These are phyloP conservation scores for Schizochytrium sp. DNA, from an alignment of 108 stramenopile genomes.

Conservation along the genomic window DNA sequence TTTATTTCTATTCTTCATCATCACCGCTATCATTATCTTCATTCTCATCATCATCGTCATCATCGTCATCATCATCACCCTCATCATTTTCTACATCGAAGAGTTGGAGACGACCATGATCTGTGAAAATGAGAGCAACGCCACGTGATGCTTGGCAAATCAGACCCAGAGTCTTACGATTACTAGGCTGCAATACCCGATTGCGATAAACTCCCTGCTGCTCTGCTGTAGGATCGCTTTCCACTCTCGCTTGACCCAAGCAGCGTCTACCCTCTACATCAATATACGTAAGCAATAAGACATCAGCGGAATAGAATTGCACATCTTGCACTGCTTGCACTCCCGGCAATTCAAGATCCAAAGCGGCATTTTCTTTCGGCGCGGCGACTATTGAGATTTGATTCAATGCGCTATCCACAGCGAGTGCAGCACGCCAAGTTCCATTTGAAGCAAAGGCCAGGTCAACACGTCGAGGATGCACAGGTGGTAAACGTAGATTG, in stretches of 20 bases:
- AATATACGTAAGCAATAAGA: background rate
- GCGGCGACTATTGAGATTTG: background rate
- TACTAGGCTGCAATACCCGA: background rate
- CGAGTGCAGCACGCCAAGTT: background rate
- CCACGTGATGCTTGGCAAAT: slow-evolving; percentile 40
- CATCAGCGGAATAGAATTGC: background rate
- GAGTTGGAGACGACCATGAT: slow-evolving; percentile 34
- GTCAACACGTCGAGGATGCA: slow-evolving; percentile 20
- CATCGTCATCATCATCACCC: slow-evolving; percentile 13
- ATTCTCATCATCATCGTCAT: background rate
- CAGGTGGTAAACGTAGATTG: background rate
- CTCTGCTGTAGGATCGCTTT: background rate
- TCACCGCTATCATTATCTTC: background rate
- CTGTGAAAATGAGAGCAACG: slow-evolving; percentile 8
- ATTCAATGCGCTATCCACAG: background rate
- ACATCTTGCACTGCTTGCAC: background rate
- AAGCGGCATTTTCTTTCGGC: background rate
- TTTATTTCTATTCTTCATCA: background rate
- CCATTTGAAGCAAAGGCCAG: background rate
- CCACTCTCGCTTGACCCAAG: background rate
- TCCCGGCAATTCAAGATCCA: background rate
- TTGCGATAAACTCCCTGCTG: background rate
- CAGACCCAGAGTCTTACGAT: background rate
- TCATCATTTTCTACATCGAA: slow-evolving; percentile 51
- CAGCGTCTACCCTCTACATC: background rate